Base-by-base conservation (phyloP, 108 stramenopile species). In the Stephanodiscus triporus region DNA sequence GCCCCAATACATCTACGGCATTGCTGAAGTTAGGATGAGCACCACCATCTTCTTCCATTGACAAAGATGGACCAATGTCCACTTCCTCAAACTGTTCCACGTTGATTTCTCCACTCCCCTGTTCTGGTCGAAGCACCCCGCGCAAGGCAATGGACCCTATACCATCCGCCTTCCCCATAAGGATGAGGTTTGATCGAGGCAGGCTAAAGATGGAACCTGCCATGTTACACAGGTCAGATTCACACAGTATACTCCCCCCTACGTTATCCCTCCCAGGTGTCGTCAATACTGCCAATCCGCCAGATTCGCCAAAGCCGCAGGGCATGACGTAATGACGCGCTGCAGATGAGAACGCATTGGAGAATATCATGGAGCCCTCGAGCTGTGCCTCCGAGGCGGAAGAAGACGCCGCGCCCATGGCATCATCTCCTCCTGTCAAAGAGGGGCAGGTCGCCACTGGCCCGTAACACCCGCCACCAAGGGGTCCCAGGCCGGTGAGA, bases 271-370 rank as follows among this genome's bases (percentile, higher is more conserved):
- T 56, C 14, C 93, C 93, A 8, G 89, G 88, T 42, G 81, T 80
- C 48, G 87, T 88, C 9, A 91, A 32, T 22, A 92, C 58, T 9
- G 88, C 91, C 51, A 95, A 36, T 26, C 91, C 88, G 26, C 94
- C 94, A 69, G 88, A 88, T 9, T 90, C 83, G 2, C 94, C 91
- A 66, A 75, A 90, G 7, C 94, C 94, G 66, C 91, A 92, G 0
- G 94, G 91, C 67, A 88, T 86, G n/a, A 95, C 67, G 34, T 85
- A 76, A 37, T 80, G 78, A 36, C 78, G 72, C 47, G 78, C 78
- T 48, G 78, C 66, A 20, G 78, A 80, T 47, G 78, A 68, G 60
- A 78, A 78, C 1, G 77, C 66, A 40, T 70, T 70, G 27, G 62
- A 68, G 49, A 80, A 80, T 14, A 45, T 45, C 43, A 14, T 45